These are phyloP conservation scores for Fusarium sp. DNA, from an alignment of 2,329 filamentous ascomycete genomes.

Conservation along the genomic window DNA sequence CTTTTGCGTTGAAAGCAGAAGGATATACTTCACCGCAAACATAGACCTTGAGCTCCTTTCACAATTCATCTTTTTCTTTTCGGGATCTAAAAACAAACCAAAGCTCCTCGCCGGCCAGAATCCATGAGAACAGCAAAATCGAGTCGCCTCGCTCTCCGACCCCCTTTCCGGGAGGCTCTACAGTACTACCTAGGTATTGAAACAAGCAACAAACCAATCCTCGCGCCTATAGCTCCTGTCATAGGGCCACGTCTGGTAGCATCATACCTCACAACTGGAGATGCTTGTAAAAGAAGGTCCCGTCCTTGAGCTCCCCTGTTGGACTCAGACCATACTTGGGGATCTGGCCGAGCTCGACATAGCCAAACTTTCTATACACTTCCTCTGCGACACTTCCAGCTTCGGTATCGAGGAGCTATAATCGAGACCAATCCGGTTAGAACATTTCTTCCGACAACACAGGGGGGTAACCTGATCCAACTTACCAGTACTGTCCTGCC, in stretches of 20 bases:
- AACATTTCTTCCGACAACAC: background rate
- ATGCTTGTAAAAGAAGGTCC: slow-evolving; percentile 71
- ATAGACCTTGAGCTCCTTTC: background rate
- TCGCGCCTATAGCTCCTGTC: background rate
- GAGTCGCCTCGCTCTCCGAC: slow-evolving; percentile 44
- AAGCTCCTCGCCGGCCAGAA: slow-evolving; percentile 35
- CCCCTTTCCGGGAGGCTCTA: slow-evolving; percentile 29
- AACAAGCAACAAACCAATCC: background rate
- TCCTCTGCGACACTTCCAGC: slow-evolving; percentile 64
- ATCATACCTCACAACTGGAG: slow-evolving; percentile 46
- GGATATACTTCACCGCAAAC: background rate
- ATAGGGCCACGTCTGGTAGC: background rate
- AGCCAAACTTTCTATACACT: slow-evolving; percentile 68
- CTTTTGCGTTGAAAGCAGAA: too few relatives aligned
- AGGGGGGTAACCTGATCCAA: slow-evolving; percentile 19
- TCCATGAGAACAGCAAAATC: slow-evolving; percentile 35
- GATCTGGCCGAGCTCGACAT: slow-evolving; percentile 65
- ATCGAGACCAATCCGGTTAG: background rate
- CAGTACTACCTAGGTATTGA: slow-evolving; percentile 9
- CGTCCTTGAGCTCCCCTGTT: slow-evolving; percentile 61
- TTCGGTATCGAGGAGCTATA: slow-evolving; percentile 65
- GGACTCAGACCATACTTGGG: slow-evolving; percentile 65
- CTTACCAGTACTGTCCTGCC: slow-evolving; percentile 67
- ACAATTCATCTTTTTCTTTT: slow-evolving; percentile 18
- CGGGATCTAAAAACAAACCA: slow-evolving; percentile 34